Evolutionary conservation across 345 rosid genomes (phyloP).

Genomic region (Syzygium aqueum): DNA sequence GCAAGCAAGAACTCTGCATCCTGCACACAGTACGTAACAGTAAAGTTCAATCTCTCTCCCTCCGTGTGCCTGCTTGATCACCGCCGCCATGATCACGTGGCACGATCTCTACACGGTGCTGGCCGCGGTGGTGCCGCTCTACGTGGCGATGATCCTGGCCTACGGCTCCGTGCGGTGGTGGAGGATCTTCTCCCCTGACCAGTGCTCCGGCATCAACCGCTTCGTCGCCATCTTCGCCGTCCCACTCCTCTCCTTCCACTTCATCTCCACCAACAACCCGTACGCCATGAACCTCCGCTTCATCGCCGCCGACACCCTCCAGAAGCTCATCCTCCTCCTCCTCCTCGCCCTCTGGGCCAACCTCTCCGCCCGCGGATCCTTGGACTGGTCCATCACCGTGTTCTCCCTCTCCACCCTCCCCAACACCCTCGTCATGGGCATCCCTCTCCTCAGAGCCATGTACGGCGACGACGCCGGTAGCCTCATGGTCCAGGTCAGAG

Average conservation of each 20-base stretch:
- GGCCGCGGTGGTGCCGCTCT: conserved; percentile 81
- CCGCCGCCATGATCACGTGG: conserved; percentile 46
- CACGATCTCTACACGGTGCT: conserved; percentile 83
- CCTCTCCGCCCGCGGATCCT: conserved; percentile 45
- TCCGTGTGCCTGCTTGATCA: background rate
- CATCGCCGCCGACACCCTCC: conserved; percentile 90
- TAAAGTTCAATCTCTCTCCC: background rate
- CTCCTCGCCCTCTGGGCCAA: conserved; percentile 57
- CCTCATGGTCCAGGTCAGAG: conserved; percentile 73
- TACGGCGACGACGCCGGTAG: conserved; percentile 60
- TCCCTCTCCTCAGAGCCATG: conserved; percentile 88
- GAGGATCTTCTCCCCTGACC: conserved; percentile 89
- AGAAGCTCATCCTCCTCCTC: conserved; percentile 62
- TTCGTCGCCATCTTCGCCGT: conserved; percentile 94
- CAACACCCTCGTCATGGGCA: conserved; percentile 94
- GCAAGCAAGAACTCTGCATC: background rate
- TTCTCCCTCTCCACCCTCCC: conserved; percentile 91
- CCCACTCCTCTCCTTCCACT: conserved; percentile 91
- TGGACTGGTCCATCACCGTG: conserved; percentile 93
- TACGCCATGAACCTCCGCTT: conserved; percentile 79
- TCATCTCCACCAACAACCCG: conserved; percentile 77
- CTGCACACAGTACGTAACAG: background rate
- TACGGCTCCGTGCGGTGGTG: conserved; percentile 98
- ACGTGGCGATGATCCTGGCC: conserved; percentile 92
- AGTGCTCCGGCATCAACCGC: conserved; percentile 96